phyloP scores from a whole-genome alignment of 805 yeast species.

The Candida fluviatilis region DNA sequence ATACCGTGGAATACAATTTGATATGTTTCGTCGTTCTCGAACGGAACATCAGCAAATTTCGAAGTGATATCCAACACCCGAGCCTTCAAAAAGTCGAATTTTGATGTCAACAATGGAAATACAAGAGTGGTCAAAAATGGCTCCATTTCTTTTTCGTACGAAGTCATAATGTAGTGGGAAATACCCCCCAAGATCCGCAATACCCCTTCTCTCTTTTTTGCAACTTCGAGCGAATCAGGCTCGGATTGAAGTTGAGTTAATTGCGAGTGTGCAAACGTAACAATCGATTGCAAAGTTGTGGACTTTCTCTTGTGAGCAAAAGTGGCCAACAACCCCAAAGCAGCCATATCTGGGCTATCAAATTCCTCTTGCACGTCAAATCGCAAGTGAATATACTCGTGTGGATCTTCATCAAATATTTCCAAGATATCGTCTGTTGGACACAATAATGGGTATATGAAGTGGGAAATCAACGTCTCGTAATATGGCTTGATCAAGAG shows the following conservation, averaged over 20 bases:
- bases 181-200: slow-evolving; percentile 75
- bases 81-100: slow-evolving; percentile 67
- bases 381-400: slow-evolving; percentile 74
- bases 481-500: slow-evolving; percentile 58
- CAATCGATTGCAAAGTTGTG: slow-evolving; percentile 54
- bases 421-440: slow-evolving; percentile 67
- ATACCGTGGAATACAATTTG: slow-evolving; percentile 31
- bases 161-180: slow-evolving; percentile 53
- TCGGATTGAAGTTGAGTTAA: slow-evolving; percentile 27
- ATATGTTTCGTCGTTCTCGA: slow-evolving; percentile 27
- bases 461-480: slow-evolving; percentile 60
- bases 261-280: slow-evolving; percentile 51
- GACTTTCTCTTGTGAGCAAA: slow-evolving; percentile 66
- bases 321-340: slow-evolving; percentile 66
- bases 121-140: slow-evolving; percentile 57
- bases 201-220: slow-evolving; percentile 71
- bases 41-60: slow-evolving; percentile 59
- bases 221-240: slow-evolving; percentile 42
- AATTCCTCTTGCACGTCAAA: slow-evolving; percentile 53
- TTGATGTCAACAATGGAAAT: slow-evolving; percentile 66
- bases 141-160: slow-evolving; percentile 61
- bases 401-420: slow-evolving; percentile 80
- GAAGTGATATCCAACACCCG: slow-evolving; percentile 65
- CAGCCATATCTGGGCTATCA: slow-evolving; percentile 73
- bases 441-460: slow-evolving; percentile 72